A percentile compares a stretch with the other conserved stretches of the same genome.
These are phyloP conservation scores for Elasticomyces elasticus DNA, from an alignment of 495 filamentous ascomycete genomes.

Conservation along the genomic window DNA sequence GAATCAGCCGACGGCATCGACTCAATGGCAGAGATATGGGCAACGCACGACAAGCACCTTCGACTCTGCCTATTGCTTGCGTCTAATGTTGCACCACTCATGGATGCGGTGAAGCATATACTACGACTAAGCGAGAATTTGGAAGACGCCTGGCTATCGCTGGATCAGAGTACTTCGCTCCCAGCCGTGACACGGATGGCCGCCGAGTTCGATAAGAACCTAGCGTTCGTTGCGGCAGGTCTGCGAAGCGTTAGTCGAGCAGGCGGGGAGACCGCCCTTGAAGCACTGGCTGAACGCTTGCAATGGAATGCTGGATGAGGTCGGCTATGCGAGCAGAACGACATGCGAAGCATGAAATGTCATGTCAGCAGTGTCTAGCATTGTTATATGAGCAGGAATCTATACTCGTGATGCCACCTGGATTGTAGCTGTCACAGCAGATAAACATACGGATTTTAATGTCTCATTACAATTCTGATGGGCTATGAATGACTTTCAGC, in stretches of 20 bases:
- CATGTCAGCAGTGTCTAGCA: too few relatives aligned
- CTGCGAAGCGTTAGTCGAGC: constrained; percentile 40
- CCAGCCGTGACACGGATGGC: constrained; percentile 21
- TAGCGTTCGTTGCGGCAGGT: constrained; percentile 39
- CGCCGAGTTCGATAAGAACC: constrained; percentile 33
- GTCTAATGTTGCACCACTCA: constrained; percentile 27
- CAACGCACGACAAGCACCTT: constrained; percentile 48
- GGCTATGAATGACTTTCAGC: too few relatives aligned
- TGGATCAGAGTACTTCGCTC: neutral
- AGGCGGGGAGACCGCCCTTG: constrained; percentile 40
- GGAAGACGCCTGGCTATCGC: neutral
- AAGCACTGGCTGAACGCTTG: constrained; percentile 43
- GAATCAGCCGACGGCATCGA: constrained; percentile 62
- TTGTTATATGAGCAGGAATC: too few relatives aligned
- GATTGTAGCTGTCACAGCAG: too few relatives aligned
- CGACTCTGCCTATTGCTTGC: constrained; percentile 59
- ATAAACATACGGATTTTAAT: too few relatives aligned
- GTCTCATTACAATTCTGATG: too few relatives aligned
- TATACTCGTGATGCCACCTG: too few relatives aligned
- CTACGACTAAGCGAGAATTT: constrained; percentile 40
- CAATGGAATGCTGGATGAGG: constrained; percentile 23
- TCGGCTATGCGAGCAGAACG: too few relatives aligned
- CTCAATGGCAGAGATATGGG: constrained; percentile 64
- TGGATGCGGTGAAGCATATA: constrained; percentile 27
- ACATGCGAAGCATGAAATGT: too few relatives aligned